Conservation (phyloP, 306 rosid genomes). For the Potentilla sterilis region DNA sequence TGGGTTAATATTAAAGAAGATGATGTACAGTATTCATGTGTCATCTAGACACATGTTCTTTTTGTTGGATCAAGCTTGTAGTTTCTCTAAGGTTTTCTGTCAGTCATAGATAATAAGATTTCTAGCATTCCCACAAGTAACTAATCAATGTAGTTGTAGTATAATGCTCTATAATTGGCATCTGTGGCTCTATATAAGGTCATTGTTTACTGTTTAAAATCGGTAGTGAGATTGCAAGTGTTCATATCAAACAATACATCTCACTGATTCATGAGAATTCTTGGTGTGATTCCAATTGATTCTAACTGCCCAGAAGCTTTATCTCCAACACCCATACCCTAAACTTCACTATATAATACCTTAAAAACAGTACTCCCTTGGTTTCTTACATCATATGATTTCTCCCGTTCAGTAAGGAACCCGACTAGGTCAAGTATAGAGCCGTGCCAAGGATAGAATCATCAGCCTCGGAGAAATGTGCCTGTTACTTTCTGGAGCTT, state of each 20-base stretch:
- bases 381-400: not conserved
- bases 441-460: not conserved
- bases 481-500: not conserved
- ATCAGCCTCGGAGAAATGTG: not conserved
- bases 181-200: not conserved
- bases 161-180: not conserved
- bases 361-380: not conserved
- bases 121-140: not conserved
- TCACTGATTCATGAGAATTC: not conserved
- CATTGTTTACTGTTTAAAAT: not conserved
- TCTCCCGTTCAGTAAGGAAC: not conserved
- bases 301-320: not conserved
- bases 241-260: not conserved
- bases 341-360: not conserved
- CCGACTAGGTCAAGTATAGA: not conserved
- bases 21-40: not conserved
- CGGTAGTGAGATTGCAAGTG: not conserved
- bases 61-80: not conserved
- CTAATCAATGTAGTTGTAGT: not conserved
- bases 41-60: not conserved
- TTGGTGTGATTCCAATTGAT: not conserved
- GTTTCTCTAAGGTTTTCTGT: not conserved
- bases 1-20: not conserved
- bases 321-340: not conserved
- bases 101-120: not conserved